Percentiles rank a stretch among this genome's conserved stretches.
These are phyloP conservation scores for Rhipidocladum racemiflorum DNA, from an alignment of 176 grass and related monocot genomes.

Conservation along the genomic window DNA sequence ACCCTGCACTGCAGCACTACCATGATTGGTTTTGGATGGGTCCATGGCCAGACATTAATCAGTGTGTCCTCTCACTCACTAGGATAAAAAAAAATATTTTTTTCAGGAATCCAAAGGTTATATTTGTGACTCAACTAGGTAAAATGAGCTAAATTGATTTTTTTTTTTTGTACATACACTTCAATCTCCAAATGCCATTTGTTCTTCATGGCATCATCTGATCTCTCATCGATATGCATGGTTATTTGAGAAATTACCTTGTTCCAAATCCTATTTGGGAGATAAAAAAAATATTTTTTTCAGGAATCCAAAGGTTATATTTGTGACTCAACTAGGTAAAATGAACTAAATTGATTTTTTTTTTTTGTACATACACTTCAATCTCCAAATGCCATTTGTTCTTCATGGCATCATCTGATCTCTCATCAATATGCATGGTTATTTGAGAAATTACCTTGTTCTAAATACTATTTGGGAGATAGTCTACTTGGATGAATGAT, in stretches of 20 bases:
- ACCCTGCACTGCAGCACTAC: neutral
- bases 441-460: neutral
- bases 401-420: neutral
- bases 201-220: neutral
- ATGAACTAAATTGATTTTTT: neutral
- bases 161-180: neutral
- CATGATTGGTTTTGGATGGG: neutral
- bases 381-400: neutral
- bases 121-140: neutral
- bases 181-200: neutral
- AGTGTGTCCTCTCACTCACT: neutral
- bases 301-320: neutral
- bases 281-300: neutral
- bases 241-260: neutral
- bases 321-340: neutral
- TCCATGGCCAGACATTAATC: neutral
- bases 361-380: neutral
- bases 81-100: neutral
- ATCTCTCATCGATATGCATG: neutral
- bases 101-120: conserved; percentile 12
- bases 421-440: neutral
- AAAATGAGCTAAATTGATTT: neutral
- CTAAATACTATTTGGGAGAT: neutral
- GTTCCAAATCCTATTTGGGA: neutral
- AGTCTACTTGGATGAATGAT: neutral